Percentiles rank a stretch among this genome's conserved stretches.
These are phyloP conservation scores for Fusarium gaditjirri DNA, from an alignment of 2,329 filamentous ascomycete genomes.

Conservation along the genomic window DNA sequence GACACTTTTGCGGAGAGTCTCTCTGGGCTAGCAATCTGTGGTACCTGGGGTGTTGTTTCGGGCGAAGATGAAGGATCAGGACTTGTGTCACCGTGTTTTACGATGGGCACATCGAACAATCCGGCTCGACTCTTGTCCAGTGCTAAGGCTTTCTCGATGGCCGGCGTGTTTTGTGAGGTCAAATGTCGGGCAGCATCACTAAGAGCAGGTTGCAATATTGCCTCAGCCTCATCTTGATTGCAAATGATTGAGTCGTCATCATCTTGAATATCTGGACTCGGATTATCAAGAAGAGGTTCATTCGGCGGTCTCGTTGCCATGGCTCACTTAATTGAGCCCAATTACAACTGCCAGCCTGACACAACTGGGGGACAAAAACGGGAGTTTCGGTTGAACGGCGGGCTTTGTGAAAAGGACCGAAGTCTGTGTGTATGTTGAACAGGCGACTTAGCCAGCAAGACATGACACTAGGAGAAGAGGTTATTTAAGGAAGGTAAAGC, in stretches of 20 bases:
- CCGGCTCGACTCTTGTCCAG: conserved; percentile 55
- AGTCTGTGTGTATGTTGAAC: conserved; percentile 13
- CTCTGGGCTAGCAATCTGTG: conserved; percentile 9
- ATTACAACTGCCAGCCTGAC: neutral
- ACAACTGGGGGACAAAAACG: neutral
- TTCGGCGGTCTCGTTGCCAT: conserved; percentile 20
- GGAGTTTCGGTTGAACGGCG: neutral
- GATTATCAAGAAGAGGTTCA: conserved; percentile 8
- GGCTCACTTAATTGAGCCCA: conserved; percentile 2
- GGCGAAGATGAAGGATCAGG: conserved; percentile 37
- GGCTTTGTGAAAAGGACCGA: conserved; percentile 8
- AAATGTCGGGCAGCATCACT: conserved; percentile 66
- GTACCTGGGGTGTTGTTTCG: conserved; percentile 20
- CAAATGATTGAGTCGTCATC: conserved; percentile 43
- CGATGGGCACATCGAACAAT: conserved; percentile 42
- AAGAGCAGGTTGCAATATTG: conserved; percentile 68
- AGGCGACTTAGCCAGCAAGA: neutral
- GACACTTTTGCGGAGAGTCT: conserved; percentile 7
- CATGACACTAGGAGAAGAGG: conserved; percentile 3
- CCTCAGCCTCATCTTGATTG: conserved; percentile 67
- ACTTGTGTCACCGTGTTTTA: conserved; percentile 39
- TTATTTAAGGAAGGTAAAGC: conserved; percentile 22
- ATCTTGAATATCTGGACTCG: conserved; percentile 18
- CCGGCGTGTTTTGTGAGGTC: conserved; percentile 64
- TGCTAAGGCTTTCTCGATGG: conserved; percentile 67